These are phyloP conservation scores for Fusarium sp. DNA, from an alignment of 2,329 filamentous ascomycete genomes.

Conservation along the genomic window DNA sequence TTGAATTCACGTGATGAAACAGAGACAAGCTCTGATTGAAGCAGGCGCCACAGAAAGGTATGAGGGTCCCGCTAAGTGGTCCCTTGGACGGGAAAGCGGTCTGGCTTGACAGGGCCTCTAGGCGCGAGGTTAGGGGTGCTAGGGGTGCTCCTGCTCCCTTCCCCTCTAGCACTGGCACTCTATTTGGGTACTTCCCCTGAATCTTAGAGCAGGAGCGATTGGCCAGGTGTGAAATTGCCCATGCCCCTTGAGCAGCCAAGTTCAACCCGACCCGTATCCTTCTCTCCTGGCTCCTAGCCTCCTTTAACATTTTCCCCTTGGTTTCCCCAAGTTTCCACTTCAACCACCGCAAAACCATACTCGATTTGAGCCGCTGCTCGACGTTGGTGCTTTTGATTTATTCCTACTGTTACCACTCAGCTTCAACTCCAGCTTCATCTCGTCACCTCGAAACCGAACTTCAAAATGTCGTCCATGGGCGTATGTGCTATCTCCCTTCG, in stretches of 20 bases:
- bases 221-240: conserved; percentile 54
- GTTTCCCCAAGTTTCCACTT: conserved; percentile 49
- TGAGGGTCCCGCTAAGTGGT: conserved; percentile 41
- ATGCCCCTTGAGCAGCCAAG: conserved; percentile 48
- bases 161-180: conserved; percentile 34
- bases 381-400: conserved; percentile 40
- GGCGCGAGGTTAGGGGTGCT: background rate
- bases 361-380: conserved; percentile 45
- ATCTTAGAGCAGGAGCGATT: conserved; percentile 51
- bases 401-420: conserved; percentile 38
- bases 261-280: conserved; percentile 47
- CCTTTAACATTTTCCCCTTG: conserved; percentile 55
- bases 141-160: conserved; percentile 23
- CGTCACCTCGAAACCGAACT: conserved; percentile 37
- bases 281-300: conserved; percentile 49
- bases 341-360: conserved; percentile 49
- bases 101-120: conserved; percentile 45
- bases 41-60: conserved; percentile 35
- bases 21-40: conserved; percentile 32
- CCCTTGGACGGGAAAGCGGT: conserved; percentile 47
- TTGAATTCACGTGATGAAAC: conserved; percentile 39
- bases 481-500: conserved; percentile 49
- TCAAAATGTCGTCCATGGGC: conserved; percentile 54
- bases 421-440: conserved; percentile 33
- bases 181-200: conserved; percentile 49